These are phyloP conservation scores for Gossypioides kirkii DNA, from an alignment of 345 rosid species.

Conservation along the genomic window DNA sequence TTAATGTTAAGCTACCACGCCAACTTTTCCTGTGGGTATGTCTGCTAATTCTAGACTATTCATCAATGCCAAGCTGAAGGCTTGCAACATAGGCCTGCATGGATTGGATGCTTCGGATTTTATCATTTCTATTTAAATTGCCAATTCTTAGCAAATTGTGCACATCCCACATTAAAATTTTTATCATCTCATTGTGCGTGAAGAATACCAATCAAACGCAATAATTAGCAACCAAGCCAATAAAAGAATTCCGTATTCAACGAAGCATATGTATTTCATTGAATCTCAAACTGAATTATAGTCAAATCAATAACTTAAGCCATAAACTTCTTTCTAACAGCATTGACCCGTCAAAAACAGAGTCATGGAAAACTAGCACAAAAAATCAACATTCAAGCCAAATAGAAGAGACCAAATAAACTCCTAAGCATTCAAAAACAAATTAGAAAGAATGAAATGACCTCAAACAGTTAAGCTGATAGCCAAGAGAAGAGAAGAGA, in stretches of 20 bases:
- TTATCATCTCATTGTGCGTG: neutral
- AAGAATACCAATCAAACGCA: neutral
- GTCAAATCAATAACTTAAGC: neutral
- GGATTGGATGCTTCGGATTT: neutral
- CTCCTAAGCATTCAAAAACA: conserved; percentile 2
- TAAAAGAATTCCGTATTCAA: neutral
- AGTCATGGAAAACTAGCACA: conserved; percentile 16
- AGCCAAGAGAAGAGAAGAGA: conserved; percentile 71
- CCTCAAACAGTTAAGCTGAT: conserved; percentile 76
- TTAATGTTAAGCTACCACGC: neutral
- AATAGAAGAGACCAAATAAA: conserved; percentile 6
- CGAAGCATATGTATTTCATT: neutral
- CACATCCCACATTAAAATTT: neutral
- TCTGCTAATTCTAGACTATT: neutral
- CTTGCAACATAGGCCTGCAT: neutral
- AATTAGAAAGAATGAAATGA: conserved; percentile 16
- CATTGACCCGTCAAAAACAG: conserved; percentile 1
- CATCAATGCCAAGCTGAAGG: neutral
- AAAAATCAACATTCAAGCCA: neutral
- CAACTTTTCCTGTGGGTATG: neutral
- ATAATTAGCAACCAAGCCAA: neutral
- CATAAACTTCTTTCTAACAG: neutral
- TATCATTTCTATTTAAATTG: neutral
- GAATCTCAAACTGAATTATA: neutral
- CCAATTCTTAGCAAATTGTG: neutral